Percentiles rank a stretch among this genome's conserved stretches.
These are phyloP conservation scores for Lyophyllum shimeji DNA, from an alignment of 768 basidiomycete species.

Conservation along the genomic window DNA sequence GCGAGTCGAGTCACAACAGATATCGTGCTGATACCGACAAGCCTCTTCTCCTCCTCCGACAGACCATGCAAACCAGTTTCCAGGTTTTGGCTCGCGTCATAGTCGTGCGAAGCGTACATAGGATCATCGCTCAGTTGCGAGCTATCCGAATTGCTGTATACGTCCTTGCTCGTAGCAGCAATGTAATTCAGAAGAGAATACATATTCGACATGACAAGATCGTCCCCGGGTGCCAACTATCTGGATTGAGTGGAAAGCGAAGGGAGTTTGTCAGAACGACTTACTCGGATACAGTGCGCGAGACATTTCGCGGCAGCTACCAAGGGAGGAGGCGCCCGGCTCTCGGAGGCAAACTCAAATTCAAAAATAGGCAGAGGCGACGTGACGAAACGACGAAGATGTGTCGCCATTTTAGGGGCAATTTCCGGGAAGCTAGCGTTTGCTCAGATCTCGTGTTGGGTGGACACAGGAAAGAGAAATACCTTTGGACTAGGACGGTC, in stretches of 20 bases:
- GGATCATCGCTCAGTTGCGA: slow-evolving; percentile 42
- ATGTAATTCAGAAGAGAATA: slow-evolving; percentile 95
- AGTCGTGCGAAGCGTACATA: slow-evolving; percentile 43
- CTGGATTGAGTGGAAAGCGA: slow-evolving; percentile 4
- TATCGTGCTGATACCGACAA: slow-evolving; percentile 88
- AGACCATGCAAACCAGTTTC: slow-evolving; percentile 65
- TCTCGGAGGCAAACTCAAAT: slow-evolving; percentile 74
- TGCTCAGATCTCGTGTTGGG: not conserved
- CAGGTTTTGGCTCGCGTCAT: slow-evolving; percentile 52
- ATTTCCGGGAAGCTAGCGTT: slow-evolving; percentile 73
- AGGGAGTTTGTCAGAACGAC: slow-evolving; percentile 12
- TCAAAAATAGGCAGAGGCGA: slow-evolving; percentile 88
- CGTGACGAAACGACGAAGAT: slow-evolving; percentile 85
- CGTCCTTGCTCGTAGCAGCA: slow-evolving; percentile 78
- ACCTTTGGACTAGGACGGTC: slow-evolving; percentile 84
- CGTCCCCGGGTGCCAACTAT: slow-evolving; percentile 83
- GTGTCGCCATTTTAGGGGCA: slow-evolving; percentile 69
- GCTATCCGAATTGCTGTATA: slow-evolving; percentile 49
- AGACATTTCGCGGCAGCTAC: slow-evolving; percentile 88
- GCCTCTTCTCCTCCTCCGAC: slow-evolving; percentile 80
- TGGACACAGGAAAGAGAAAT: not conserved
- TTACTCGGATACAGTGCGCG: slow-evolving; percentile 83
- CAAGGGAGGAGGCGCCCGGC: slow-evolving; percentile 74
- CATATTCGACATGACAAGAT: slow-evolving; percentile 91
- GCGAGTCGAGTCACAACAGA: slow-evolving; percentile 88